A percentile compares a stretch with the other conserved stretches of the same genome.
These are phyloP conservation scores for Yamadazyma taylorii DNA, from an alignment of 1,139 yeast genomes.

Conservation along the genomic window DNA sequence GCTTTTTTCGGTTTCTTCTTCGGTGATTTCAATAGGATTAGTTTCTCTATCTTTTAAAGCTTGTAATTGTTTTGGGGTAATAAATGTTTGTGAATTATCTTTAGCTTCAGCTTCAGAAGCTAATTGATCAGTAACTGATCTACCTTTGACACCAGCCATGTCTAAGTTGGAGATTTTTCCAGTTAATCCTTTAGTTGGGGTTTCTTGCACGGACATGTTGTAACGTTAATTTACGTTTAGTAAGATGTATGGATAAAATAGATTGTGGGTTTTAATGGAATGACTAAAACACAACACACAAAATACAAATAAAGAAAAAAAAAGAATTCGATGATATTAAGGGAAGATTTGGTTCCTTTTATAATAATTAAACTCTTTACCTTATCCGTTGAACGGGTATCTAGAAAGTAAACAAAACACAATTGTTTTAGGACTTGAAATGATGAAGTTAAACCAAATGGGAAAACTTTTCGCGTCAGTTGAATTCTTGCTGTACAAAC, in stretches of 20 bases:
- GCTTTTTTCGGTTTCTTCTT: constrained; percentile 20
- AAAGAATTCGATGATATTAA: background rate
- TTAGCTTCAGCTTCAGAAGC: constrained; percentile 48
- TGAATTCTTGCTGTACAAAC: too few relatives aligned
- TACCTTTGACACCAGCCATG: constrained; percentile 33
- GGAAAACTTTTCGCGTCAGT: too few relatives aligned
- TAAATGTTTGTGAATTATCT: constrained; percentile 35
- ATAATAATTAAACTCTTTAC: constrained; percentile 6
- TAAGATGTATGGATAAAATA: too few relatives aligned
- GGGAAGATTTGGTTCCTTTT: constrained; percentile 6
- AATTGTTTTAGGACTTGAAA: too few relatives aligned
- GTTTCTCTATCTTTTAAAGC: constrained; percentile 14
- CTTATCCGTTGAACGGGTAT: constrained; percentile 12
- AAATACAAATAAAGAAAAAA: too few relatives aligned
- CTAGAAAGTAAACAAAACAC: constrained; percentile 1
- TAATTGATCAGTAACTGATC: constrained; percentile 44
- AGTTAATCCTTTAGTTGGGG: constrained; percentile 52
- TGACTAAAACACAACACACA: background rate
- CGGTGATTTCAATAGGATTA: constrained; percentile 14
- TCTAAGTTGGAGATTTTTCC: constrained; percentile 47
- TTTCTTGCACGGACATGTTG: constrained; percentile 43
- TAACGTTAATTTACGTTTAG: background rate
- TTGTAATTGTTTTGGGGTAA: constrained; percentile 21
- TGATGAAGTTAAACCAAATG: too few relatives aligned
- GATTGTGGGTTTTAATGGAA: background rate